Percentiles rank a stretch among this genome's conserved stretches.
Conservation (phyloP, 2,329 filamentous ascomycete species). For the Botrytis squamosa region DNA sequence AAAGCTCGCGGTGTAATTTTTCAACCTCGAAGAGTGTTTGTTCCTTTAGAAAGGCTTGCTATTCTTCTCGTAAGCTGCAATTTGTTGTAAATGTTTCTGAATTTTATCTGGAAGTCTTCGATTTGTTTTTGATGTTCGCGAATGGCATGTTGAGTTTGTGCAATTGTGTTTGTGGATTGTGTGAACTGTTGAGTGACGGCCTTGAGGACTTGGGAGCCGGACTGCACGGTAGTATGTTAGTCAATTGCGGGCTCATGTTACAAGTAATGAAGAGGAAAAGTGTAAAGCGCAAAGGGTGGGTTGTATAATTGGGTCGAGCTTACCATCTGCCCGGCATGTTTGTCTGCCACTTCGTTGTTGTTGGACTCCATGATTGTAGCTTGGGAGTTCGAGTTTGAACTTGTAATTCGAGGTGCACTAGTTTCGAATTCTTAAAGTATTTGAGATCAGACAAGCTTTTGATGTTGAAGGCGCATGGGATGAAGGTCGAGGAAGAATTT, state of each 20-base stretch:
- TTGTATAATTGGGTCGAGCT: not conserved
- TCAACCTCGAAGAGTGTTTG: not conserved
- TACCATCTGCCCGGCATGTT: not conserved
- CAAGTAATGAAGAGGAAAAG: accelerated
- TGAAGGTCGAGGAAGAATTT: not conserved
- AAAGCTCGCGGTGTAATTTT: not conserved
- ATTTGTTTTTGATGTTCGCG: not conserved
- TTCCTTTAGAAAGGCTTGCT: not conserved
- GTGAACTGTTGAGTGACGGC: not conserved
- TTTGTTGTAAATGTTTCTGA: not conserved
- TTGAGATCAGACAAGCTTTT: not conserved
- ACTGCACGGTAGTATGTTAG: not conserved
- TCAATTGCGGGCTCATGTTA: not conserved
- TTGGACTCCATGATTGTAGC: not conserved
- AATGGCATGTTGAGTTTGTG: not conserved
- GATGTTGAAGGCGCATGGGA: not conserved
- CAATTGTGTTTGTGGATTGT: not conserved
- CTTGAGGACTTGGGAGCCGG: not conserved
- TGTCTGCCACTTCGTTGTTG: not conserved
- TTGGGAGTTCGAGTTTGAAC: not conserved
- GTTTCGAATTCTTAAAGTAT: accelerated
- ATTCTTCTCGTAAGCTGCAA: not conserved
- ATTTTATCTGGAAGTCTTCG: not conserved
- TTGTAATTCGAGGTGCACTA: not conserved
- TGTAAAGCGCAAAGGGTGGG: not conserved